Evolutionary conservation across 225 moss, liverwort and hornwort genomes (phyloP), one percentile per base, ranked within the genome.

Genomic region (Anthoceros angustus): DNA sequence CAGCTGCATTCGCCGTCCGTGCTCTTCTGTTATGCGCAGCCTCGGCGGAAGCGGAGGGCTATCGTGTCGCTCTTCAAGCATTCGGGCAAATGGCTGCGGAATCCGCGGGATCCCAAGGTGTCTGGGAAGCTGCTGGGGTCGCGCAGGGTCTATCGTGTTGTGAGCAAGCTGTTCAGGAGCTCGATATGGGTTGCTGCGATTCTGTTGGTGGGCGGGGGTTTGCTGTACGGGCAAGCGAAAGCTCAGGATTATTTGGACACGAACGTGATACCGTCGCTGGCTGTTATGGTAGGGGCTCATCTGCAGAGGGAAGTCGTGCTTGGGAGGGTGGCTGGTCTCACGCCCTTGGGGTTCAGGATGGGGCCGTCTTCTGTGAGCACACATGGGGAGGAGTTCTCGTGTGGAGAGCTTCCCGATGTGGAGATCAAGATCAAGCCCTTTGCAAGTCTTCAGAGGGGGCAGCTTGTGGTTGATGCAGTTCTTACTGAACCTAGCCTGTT

Each of bases 161-260:
- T 55, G 65, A 74, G 62, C 38, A 81, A 76, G 67, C 63, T 98
- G 62, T 65, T 87, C 68, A 89, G 81, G 72, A 82, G 81, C 39
- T 85, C 83, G 42, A 80, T 88, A 74, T 98, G 98, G 98, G 75
- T 98, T 46, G 87, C 90, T 3, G 92, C 89, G 43, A 66, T 88
- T 42, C 66, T 85, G 62, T 73, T 98, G 69, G 72, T 98, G 73
- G 87, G 85, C 55, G 87, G 87, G 18, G 89, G 89, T 41, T 84
- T 81, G 67, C 85, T 89, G n/a, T 92, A 87, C 67, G 87, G 88
- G 8, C 92, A 98, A 70, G 76, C 87, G 26, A 87, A 80, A 71
- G 86, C 87, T 45, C 92, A 86, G 75, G 74, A 77, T 26, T 98
- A 89, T 63, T 75, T 98, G 69, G 92, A 98, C 72, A 75, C 72